Evolutionary conservation across 345 rosid species (phyloP).

Genomic region (Carallia pectinifolia): DNA sequence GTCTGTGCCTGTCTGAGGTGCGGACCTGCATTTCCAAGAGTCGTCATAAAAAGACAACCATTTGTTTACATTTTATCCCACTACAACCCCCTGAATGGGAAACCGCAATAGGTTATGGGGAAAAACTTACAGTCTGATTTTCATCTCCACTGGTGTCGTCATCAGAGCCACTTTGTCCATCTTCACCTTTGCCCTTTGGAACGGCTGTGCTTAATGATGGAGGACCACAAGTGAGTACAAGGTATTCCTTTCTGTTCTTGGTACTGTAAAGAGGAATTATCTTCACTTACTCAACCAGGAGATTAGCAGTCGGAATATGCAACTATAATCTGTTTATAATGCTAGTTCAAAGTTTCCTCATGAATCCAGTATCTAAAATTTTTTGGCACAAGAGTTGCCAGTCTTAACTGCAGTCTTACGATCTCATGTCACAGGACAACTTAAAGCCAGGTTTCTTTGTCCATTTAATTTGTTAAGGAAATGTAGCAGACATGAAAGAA

Average conservation of each 20-base stretch:
- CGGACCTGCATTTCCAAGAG: constrained; percentile 40
- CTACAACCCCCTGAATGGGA: background rate
- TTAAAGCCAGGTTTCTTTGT: too few relatives aligned
- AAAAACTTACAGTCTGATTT: constrained; percentile 46
- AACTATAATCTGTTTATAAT: too few relatives aligned
- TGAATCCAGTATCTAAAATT: too few relatives aligned
- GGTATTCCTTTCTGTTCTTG: constrained; percentile 78
- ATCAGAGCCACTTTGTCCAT: constrained; percentile 60
- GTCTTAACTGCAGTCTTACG: too few relatives aligned
- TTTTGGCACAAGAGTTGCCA: too few relatives aligned
- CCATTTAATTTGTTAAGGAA: too few relatives aligned
- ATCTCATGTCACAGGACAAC: too few relatives aligned
- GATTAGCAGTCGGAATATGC: background rate
- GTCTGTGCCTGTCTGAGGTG: constrained; percentile 70
- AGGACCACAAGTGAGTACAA: constrained; percentile 80
- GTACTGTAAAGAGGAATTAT: constrained; percentile 40
- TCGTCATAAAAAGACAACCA: background rate
- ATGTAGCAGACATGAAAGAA: too few relatives aligned
- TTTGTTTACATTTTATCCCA: background rate
- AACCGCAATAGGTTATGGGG: background rate
- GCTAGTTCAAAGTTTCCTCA: too few relatives aligned
- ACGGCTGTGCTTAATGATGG: constrained; percentile 46
- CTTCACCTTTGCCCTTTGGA: constrained; percentile 49
- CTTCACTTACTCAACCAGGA: background rate
- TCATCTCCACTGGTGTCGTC: constrained; percentile 63